These are phyloP conservation scores for Phytophthora pluvialis DNA, from an alignment of 352 stramenopile species.

Conservation along the genomic window DNA sequence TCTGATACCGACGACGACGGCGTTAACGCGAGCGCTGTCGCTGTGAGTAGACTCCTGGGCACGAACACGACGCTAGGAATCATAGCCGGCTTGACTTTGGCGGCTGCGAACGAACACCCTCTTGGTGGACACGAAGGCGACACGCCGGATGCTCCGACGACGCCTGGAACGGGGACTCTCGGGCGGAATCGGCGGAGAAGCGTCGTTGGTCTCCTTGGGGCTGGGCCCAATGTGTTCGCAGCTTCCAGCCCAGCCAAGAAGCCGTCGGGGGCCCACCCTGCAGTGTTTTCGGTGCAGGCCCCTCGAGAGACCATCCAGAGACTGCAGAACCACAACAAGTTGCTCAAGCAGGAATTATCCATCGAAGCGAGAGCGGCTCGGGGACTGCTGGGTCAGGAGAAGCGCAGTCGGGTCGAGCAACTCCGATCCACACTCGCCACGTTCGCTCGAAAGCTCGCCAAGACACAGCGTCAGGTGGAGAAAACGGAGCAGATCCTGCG, in stretches of 20 bases:
- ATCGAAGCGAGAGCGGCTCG: constrained; percentile 71
- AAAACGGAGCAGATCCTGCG: constrained; percentile 55
- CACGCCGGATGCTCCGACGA: constrained; percentile 16
- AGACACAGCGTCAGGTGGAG: constrained; percentile 46
- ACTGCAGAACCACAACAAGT: constrained; percentile 76
- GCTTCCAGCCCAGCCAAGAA: constrained; percentile 41
- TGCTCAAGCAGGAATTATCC: constrained; percentile 75
- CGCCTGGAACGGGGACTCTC: background rate
- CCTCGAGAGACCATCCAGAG: constrained; percentile 76
- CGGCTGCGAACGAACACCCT: constrained; percentile 38
- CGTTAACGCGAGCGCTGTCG: constrained; percentile 3
- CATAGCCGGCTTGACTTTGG: constrained; percentile 59
- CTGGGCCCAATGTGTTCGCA: constrained; percentile 15
- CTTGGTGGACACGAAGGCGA: constrained; percentile 40
- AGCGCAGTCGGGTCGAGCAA: constrained; percentile 59
- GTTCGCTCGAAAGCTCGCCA: constrained; percentile 60
- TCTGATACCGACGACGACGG: constrained; percentile 31
- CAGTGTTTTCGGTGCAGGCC: constrained; percentile 67
- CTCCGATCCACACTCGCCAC: constrained; percentile 56
- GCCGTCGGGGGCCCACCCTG: constrained; percentile 5
- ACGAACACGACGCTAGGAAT: constrained; percentile 62
- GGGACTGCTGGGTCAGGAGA: constrained; percentile 57
- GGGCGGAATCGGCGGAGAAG: constrained; percentile 17
- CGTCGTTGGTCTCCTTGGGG: constrained; percentile 15
- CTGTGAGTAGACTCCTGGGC: constrained; percentile 45